Conservation (phyloP, 257 asterid species). For the Ehretia macrophylla region DNA sequence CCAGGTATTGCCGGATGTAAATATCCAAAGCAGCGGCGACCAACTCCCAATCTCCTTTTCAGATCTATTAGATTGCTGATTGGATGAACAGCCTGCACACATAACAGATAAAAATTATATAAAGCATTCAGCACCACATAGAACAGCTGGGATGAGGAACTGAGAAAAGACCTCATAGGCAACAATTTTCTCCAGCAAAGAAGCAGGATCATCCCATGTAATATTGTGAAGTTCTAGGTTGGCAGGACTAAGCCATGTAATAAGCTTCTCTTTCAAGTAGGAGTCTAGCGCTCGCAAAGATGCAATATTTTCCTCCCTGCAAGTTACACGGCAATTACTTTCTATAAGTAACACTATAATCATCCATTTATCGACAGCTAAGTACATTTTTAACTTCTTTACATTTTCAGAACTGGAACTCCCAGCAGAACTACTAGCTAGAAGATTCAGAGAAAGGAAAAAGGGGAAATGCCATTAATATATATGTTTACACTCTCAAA, state of each 20-base stretch:
- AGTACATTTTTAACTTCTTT: neutral
- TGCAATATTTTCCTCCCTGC: conserved; percentile 65
- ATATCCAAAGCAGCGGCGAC: conserved; percentile 95
- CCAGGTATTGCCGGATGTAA: conserved; percentile 96
- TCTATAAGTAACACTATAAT: neutral
- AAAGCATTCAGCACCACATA: no score
- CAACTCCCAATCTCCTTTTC: conserved; percentile 88
- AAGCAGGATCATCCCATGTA: conserved; percentile 97
- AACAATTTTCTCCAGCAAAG: conserved; percentile 91
- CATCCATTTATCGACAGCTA: no score
- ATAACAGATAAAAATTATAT: no score
- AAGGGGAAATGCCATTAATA: neutral
- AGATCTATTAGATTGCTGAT: conserved; percentile 87
- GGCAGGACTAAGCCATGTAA: conserved; percentile 95
- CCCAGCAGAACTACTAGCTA: neutral
- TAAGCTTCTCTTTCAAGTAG: conserved; percentile 84
- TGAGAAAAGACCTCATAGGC: conserved; percentile 66
- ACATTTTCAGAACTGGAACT: neutral
- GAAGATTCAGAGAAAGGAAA: no score
- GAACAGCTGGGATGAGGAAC: no score
- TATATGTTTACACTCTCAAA: no score
- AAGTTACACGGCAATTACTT: conserved; percentile 6
- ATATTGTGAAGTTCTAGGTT: conserved; percentile 78
- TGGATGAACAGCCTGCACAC: conserved; percentile 89
- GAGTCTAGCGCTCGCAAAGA: conserved; percentile 82